Conservation (phyloP, 208 protist genomes). For the Pavlovales sp. region DNA sequence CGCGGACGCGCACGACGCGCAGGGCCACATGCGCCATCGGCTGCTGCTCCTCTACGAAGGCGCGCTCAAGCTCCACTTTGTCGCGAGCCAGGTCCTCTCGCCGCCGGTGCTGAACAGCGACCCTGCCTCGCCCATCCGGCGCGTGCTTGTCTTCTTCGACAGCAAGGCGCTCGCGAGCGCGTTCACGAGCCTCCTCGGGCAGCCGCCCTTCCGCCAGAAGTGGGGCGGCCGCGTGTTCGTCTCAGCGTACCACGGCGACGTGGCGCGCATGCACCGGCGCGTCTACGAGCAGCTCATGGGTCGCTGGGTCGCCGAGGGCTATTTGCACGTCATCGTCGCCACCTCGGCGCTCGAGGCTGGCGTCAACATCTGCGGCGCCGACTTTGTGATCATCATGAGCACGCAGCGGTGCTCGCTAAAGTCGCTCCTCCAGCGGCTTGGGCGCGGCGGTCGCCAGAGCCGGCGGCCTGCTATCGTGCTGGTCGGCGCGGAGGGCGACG, state of each 20-base stretch:
- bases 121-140: background rate
- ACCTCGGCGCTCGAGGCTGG: background rate
- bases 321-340: conserved; percentile 7
- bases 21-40: too few relatives aligned
- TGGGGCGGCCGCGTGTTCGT: background rate
- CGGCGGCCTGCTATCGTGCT: background rate
- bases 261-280: background rate
- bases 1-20: background rate
- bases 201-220: background rate
- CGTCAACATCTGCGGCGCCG: background rate
- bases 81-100: background rate
- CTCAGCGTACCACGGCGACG: background rate
- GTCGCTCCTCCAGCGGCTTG: background rate
- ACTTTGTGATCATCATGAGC: background rate
- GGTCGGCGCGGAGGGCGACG: too few relatives aligned
- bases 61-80: background rate
- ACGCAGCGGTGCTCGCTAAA: background rate
- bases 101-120: background rate
- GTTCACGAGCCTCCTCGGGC: background rate
- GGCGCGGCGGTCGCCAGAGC: background rate
- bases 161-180: background rate
- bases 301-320: background rate
- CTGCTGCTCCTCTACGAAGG: background rate
- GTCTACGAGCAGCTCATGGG: background rate
- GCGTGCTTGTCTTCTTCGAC: background rate